Base-by-base conservation (phyloP, 23 red algal species). In the Cyanidioschyzon merolae region DNA sequence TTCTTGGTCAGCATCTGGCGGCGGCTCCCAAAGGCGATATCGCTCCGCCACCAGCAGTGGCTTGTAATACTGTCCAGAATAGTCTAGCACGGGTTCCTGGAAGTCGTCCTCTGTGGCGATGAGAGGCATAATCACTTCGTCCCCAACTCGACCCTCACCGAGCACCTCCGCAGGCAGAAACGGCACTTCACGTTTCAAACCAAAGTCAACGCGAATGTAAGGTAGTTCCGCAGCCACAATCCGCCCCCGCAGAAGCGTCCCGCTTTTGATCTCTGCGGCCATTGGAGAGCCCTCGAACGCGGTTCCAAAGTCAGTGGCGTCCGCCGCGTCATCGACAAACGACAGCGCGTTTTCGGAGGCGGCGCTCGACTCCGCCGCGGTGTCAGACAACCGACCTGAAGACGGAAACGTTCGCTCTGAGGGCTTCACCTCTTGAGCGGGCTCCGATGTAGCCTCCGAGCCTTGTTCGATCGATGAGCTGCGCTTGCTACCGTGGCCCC, bases 141-240 rank as follows among this genome's bases (percentile, higher is more conserved):
- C 78, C 38, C 92, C 92, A 2, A 89, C 85, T 37, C 50, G 58
- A 0, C 79, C 76, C 30, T 75, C 37, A n/a, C 85, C 82, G 0
- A 77, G 86, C 18, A 90, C 68, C 76, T 96, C 92, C 26, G 57
- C 54, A 25, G 85, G 68, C 2, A 83, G 76, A 59, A 96, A 89
- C 34, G 87, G 83, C 30, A 82, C 84, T 76, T 96, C 92, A 54
- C 58, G 51, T 36, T 96, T 96, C 37, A 96, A 76, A 32, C 92
- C 92, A 85, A 96, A 96, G 76, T 96, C 92, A 39, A 88, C 87
- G 32, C 85, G 82, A 40, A 86, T 78, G 71, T 86, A 92, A 0
- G 78, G 89, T 21, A 84, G 67, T 12, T 75, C 58, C 24, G 80
- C 75, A 1, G 84, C 87, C 29, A 71, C 63, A 7, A 71, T 27